Evolutionary conservation across 805 yeast species (phyloP).

Genomic region (Zygotorulaspora florentina): DNA sequence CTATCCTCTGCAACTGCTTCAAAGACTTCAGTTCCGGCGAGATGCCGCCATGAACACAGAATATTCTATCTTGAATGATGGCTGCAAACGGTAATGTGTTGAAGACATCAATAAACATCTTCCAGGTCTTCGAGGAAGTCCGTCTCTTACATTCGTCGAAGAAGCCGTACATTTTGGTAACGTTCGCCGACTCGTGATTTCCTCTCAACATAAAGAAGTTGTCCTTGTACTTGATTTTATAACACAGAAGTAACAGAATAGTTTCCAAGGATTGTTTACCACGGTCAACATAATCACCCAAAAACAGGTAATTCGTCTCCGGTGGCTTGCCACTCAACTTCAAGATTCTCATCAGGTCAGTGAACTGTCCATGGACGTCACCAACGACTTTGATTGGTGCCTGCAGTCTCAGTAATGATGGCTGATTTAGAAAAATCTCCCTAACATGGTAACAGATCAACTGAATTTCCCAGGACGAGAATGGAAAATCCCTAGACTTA

Average conservation of each 20-base stretch:
- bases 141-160: constrained; percentile 97
- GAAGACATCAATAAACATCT: constrained; percentile 87
- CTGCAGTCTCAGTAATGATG: constrained; percentile 58
- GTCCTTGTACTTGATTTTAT: constrained; percentile 93
- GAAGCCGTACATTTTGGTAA: constrained; percentile 93
- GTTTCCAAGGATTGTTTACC: constrained; percentile 97
- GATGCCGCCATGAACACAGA: constrained; percentile 82
- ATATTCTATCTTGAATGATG: constrained; percentile 88
- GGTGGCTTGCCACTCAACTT: constrained; percentile 97
- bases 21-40: constrained; percentile 64
- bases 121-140: constrained; percentile 88
- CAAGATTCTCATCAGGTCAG: constrained; percentile 83
- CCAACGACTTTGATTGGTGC: constrained; percentile 84
- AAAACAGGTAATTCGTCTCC: constrained; percentile 80
- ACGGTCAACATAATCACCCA: constrained; percentile 96
- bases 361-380: constrained; percentile 96
- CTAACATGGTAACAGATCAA: constrained; percentile 55
- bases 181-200: constrained; percentile 96
- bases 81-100: constrained; percentile 95
- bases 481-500: constrained; percentile 40
- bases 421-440: constrained; percentile 58
- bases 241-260: constrained; percentile 78
- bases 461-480: constrained; percentile 52
- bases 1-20: constrained; percentile 61
- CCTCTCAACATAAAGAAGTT: constrained; percentile 92